phyloP scores from a whole-genome alignment of 192 early-diverging fungal genomes.

The Mortierella hygrophila region DNA sequence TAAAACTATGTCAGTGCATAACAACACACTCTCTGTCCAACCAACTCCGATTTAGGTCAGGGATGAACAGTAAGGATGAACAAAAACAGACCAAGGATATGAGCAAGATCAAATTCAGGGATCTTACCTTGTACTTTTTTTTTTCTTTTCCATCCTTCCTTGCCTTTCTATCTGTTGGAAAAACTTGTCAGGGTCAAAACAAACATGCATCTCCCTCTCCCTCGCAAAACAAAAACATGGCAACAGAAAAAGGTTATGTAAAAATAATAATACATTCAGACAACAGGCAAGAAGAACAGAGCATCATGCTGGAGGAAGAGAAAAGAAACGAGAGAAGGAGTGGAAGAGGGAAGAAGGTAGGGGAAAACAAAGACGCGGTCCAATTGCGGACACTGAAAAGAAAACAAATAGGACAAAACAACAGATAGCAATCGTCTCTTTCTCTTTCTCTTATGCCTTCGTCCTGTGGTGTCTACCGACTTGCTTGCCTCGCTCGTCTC shows the following conservation, averaged over 20 bases:
- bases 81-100: neutral
- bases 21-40: no score
- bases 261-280: neutral
- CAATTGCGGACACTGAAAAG: slow-evolving; percentile 7
- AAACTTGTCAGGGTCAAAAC: neutral
- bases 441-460: neutral
- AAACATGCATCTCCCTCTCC: neutral
- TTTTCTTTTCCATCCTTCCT: neutral
- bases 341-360: neutral
- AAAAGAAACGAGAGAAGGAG: no score
- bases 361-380: slow-evolving; percentile 9
- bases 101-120: neutral
- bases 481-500: neutral
- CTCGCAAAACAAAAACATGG: neutral
- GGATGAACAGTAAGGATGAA: neutral
- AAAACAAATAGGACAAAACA: neutral
- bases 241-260: neutral
- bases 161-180: neutral
- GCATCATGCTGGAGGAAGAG: neutral
- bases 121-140: neutral
- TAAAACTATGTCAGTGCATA: neutral
- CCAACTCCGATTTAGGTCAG: neutral
- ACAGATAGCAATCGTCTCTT: neutral
- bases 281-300: neutral
- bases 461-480: neutral